Evolutionary conservation across 2,329 filamentous ascomycete genomes (phyloP).

Genomic region (Neonectria magnoliae): DNA sequence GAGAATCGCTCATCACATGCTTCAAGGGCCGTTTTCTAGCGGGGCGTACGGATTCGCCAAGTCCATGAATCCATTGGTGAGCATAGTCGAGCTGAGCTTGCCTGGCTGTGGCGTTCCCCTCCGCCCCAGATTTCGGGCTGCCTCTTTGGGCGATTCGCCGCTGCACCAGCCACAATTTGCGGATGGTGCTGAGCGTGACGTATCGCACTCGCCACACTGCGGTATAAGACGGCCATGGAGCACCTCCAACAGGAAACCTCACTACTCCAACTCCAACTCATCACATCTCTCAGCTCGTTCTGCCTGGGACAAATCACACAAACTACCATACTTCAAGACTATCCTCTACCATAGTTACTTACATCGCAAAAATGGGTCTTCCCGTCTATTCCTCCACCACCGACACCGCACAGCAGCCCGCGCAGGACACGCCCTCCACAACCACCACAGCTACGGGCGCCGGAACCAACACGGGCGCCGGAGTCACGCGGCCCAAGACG

Average conservation of each 20-base stretch:
- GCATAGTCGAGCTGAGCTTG: not conserved
- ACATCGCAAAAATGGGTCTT: constrained; percentile 42
- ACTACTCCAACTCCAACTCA: constrained; percentile 1
- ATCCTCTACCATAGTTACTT: not conserved
- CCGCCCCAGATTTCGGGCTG: not conserved
- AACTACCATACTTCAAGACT: not conserved
- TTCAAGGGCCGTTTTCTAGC: not conserved
- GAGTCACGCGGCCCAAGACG: constrained; percentile 58
- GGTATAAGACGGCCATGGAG: constrained; percentile 37
- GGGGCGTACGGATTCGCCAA: not conserved
- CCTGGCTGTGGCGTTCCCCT: not conserved
- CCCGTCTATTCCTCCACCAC: constrained; percentile 34
- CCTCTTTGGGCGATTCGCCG: constrained; percentile 8
- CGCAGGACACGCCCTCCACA: not conserved
- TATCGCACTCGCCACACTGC: constrained; percentile 40
- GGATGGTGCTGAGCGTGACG: constrained; percentile 32
- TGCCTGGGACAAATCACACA: not conserved
- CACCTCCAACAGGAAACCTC: not conserved
- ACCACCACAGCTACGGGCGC: constrained; percentile 50
- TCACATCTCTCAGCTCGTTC: not conserved
- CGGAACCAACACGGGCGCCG: constrained; percentile 61
- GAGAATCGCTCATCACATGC: not conserved
- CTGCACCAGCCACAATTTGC: constrained; percentile 37
- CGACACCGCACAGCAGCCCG: constrained; percentile 26
- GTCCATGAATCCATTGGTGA: not conserved